phyloP scores from a whole-genome alignment of 2,329 filamentous ascomycete genomes.

The Phialophora tarda region DNA sequence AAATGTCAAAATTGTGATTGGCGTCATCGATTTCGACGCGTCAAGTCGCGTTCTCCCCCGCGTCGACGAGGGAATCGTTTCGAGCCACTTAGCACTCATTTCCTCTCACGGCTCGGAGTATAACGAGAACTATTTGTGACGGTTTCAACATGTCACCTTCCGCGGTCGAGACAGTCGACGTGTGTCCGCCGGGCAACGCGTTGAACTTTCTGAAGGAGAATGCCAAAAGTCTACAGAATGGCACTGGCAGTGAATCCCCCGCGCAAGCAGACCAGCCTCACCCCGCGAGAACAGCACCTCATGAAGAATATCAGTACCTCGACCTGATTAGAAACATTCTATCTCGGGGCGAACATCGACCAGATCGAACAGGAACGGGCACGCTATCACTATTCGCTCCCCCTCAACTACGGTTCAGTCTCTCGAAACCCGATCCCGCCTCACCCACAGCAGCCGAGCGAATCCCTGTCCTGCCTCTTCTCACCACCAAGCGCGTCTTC shows the following conservation, averaged over 20 bases:
- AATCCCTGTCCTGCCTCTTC: constrained; percentile 78
- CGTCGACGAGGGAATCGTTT: background rate
- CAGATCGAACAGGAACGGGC: constrained; percentile 91
- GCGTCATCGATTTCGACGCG: constrained; percentile 16
- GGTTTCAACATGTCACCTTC: constrained; percentile 32
- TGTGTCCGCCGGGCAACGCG: constrained; percentile 28
- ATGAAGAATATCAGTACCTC: constrained; percentile 95
- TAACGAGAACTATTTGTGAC: background rate
- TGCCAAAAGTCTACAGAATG: constrained; percentile 27
- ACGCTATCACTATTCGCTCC: constrained; percentile 90
- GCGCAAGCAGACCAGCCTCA: background rate
- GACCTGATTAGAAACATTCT: constrained; percentile 86
- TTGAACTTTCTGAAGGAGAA: constrained; percentile 38
- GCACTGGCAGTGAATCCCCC: constrained; percentile 7
- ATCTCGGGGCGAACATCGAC: constrained; percentile 80
- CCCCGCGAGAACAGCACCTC: constrained; percentile 43
- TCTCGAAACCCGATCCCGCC: constrained; percentile 62
- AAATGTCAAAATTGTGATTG: background rate
- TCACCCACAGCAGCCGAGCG: constrained; percentile 45
- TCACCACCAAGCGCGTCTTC: constrained; percentile 98
- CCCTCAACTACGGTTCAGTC: constrained; percentile 80
- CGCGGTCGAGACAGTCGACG: constrained; percentile 22
- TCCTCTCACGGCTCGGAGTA: background rate
- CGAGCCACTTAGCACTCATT: background rate
- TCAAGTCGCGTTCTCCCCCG: constrained; percentile 11